These are phyloP conservation scores for Pseudonitzschia multiseries DNA, from an alignment of 108 stramenopile genomes.

Conservation along the genomic window DNA sequence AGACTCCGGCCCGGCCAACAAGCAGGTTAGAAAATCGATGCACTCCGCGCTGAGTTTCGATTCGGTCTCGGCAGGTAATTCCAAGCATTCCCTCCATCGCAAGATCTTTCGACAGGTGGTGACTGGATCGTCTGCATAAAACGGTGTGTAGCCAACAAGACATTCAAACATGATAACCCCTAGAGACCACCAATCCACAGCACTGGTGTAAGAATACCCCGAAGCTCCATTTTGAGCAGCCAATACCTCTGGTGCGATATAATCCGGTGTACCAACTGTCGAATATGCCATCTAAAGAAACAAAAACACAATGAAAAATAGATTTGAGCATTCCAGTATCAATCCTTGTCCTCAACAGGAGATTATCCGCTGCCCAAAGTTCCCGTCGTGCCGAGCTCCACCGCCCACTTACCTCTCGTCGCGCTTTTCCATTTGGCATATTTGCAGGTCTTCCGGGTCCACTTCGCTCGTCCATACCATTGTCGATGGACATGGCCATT, in stretches of 20 bases:
- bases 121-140: conserved; percentile 98
- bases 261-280: conserved; percentile 99
- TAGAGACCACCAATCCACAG: conserved; percentile 99
- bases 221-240: conserved; percentile 91
- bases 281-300: conserved; percentile 87
- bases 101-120: conserved; percentile 97
- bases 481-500: conserved; percentile 89
- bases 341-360: no score
- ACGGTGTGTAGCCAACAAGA: conserved; percentile 99
- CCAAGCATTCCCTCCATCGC: conserved; percentile 86
- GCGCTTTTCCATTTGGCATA: conserved; percentile 63
- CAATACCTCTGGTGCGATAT: conserved; percentile 99
- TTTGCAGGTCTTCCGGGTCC: conserved; percentile 23
- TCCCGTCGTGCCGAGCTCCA: no score
- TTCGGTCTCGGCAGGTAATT: conserved; percentile 83
- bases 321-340: no score
- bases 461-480: conserved; percentile 25
- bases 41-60: conserved; percentile 78
- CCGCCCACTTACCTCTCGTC: conserved; percentile 62
- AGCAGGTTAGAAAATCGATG: conserved; percentile 86
- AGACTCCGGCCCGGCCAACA: conserved; percentile 84
- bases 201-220: conserved; percentile 93
- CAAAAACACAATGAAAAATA: not conserved
- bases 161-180: conserved; percentile 99
- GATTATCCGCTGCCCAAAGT: not conserved